Conservation (phyloP, 768 basidiomycete species). For the Amanita fuliginea region DNA sequence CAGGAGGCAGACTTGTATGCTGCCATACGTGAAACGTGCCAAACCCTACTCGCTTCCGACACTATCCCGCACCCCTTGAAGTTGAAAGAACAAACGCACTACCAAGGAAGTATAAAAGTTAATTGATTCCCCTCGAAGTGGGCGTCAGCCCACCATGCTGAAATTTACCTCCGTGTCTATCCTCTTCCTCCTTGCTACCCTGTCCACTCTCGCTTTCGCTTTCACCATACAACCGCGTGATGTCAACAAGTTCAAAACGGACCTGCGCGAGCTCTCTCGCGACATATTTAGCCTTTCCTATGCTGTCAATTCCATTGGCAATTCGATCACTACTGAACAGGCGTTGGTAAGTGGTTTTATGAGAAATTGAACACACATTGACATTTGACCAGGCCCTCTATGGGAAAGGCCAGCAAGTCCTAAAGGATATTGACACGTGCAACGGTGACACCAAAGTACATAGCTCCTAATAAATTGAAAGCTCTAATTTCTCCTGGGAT, state of each 20-base stretch:
- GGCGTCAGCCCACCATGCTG: neutral
- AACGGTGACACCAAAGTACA: neutral
- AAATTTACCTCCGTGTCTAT: neutral
- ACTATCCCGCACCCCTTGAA: too few species aligned
- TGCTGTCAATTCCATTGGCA: neutral
- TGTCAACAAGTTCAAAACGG: neutral
- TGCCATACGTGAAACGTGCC: too few species aligned
- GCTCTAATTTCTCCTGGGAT: neutral
- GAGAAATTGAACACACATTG: neutral
- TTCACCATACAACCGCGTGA: neutral
- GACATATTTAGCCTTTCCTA: neutral
- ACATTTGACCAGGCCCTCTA: neutral
- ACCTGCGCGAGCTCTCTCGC: neutral
- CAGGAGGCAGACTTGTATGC: too few species aligned
- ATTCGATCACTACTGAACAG: neutral
- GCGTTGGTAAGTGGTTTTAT: neutral
- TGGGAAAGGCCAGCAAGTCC: neutral
- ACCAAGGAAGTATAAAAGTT: too few species aligned
- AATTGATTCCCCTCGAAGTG: neutral
- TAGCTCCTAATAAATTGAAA: neutral
- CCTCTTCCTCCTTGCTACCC: neutral
- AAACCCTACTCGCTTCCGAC: too few species aligned
- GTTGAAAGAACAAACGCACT: too few species aligned
- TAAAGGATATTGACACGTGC: neutral
- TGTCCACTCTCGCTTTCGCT: neutral